Percentiles rank a stretch among this genome's conserved stretches.
Evolutionary conservation across 176 grass and related monocot species (phyloP).

Genomic region (Elymus sibiricus): DNA sequence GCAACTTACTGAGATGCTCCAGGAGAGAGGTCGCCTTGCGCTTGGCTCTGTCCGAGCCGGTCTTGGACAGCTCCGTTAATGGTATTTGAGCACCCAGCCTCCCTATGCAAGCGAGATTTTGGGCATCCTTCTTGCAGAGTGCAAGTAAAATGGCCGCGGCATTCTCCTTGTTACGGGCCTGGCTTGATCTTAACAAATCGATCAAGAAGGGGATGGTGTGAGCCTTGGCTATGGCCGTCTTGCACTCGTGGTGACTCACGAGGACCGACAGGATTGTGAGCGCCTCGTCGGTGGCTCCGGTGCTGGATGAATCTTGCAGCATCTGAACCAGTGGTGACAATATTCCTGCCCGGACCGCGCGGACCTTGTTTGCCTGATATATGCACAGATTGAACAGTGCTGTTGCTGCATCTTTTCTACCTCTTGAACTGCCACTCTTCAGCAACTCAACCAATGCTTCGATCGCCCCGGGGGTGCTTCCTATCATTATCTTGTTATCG

Average conservation of each 20-base stretch:
- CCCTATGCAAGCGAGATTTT: conserved; percentile 85
- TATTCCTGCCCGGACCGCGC: conserved; percentile 79
- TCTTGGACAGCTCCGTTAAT: conserved; percentile 80
- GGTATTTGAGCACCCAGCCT: conserved; percentile 89
- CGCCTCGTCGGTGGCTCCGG: conserved; percentile 69
- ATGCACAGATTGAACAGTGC: conserved; percentile 97
- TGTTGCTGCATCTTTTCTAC: conserved; percentile 89
- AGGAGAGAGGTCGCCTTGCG: conserved; percentile 89
- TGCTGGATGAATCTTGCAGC: conserved; percentile 81
- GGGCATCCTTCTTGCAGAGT: conserved; percentile 90
- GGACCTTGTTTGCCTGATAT: conserved; percentile 89
- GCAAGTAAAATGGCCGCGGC: conserved; percentile 85
- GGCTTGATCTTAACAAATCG: conserved; percentile 76
- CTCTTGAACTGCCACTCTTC: conserved; percentile 70
- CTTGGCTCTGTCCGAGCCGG: conserved; percentile 89
- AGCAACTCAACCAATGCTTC: conserved; percentile 81
- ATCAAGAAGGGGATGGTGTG: conserved; percentile 80
- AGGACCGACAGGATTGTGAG: conserved; percentile 86
- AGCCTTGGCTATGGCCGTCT: conserved; percentile 74
- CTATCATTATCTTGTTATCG: conserved; percentile 93
- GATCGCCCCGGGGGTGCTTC: conserved; percentile 77
- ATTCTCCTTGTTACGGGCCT: conserved; percentile 91
- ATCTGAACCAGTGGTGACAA: conserved; percentile 69
- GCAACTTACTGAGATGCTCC: conserved; percentile 88
- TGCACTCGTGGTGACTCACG: conserved; percentile 89